phyloP scores from a whole-genome alignment of 495 filamentous ascomycete genomes.

The Penicillium steckii region DNA sequence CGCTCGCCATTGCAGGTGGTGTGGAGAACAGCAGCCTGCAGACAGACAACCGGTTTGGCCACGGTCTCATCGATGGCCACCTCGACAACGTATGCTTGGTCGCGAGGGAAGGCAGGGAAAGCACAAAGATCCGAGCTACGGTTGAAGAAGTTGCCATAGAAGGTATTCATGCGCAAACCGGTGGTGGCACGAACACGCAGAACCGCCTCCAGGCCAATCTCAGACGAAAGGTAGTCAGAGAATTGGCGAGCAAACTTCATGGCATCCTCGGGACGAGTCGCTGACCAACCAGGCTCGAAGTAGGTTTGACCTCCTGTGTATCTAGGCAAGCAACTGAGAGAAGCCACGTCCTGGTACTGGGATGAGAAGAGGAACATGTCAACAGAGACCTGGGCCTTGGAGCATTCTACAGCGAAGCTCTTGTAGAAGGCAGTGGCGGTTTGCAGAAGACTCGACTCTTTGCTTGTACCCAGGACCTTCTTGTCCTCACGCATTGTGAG shows the following conservation, averaged over 20 bases:
- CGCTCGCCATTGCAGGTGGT: constrained; percentile 98
- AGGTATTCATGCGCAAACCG: constrained; percentile 91
- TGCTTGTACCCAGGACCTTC: constrained; percentile 90
- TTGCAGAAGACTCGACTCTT: constrained; percentile 83
- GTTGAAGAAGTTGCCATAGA: constrained; percentile 99
- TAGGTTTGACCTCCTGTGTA: constrained; percentile 98
- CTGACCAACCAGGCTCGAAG: constrained; percentile 98
- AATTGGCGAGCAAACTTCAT: constrained; percentile 98
- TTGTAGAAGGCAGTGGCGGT: constrained; percentile 97
- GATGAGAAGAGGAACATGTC: constrained; percentile 99
- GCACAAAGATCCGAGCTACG: constrained; percentile 94
- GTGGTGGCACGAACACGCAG: constrained; percentile 94
- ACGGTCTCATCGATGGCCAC: constrained; percentile 96
- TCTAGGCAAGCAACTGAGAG: constrained; percentile 86
- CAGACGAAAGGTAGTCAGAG: constrained; percentile 90
- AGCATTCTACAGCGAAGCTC: constrained; percentile 97
- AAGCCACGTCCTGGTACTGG: constrained; percentile 95
- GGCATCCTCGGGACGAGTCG: constrained; percentile 86
- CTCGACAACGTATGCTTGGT: constrained; percentile 98
- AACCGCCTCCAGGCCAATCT: constrained; percentile 95
- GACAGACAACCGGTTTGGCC: constrained; percentile 87
- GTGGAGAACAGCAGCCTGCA: constrained; percentile 96
- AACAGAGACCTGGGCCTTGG: constrained; percentile 96
- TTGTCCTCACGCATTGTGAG: constrained; percentile 95
- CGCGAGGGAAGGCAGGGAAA: constrained; percentile 95